Percentiles rank a stretch among this genome's conserved stretches.
phyloP scores from a whole-genome alignment of 495 filamentous ascomycete genomes.

The Cudoniella acicularis region DNA sequence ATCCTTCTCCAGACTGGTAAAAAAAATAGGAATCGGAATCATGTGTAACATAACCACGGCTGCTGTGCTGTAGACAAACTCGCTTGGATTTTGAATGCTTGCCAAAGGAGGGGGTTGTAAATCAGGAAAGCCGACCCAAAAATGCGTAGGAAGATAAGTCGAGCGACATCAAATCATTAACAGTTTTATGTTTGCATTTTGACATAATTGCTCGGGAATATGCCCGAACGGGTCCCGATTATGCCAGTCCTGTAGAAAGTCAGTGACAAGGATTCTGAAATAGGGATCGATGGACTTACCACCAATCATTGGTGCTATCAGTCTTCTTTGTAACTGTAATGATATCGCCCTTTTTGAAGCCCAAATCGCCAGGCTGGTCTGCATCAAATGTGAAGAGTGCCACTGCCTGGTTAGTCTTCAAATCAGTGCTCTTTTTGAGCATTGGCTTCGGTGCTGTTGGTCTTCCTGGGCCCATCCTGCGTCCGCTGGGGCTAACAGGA shows the following conservation, averaged over 20 bases:
- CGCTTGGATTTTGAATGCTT: no score
- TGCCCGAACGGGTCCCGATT: constrained; percentile 48
- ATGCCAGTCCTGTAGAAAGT: constrained; percentile 47
- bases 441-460: constrained; percentile 86
- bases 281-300: constrained; percentile 48
- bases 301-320: constrained; percentile 88
- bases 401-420: constrained; percentile 80
- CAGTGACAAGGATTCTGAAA: constrained; percentile 18
- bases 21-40: no score
- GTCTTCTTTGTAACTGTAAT: constrained; percentile 97
- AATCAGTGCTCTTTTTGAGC: constrained; percentile 59
- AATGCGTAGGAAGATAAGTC: no score
- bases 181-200: constrained; percentile 38
- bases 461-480: constrained; percentile 54
- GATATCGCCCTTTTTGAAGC: constrained; percentile 95
- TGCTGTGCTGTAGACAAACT: no score
- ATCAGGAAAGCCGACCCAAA: no score
- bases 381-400: constrained; percentile 91
- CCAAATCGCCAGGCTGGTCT: constrained; percentile 87
- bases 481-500: constrained; percentile 31
- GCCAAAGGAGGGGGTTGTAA: no score
- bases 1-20: no score
- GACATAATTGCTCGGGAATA: constrained; percentile 56
- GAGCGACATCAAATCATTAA: neutral
- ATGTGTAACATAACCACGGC: no score